Percentiles rank a stretch among this genome's conserved stretches.
These are phyloP conservation scores for Mycena maculata DNA, from an alignment of 768 basidiomycete species.

Conservation along the genomic window DNA sequence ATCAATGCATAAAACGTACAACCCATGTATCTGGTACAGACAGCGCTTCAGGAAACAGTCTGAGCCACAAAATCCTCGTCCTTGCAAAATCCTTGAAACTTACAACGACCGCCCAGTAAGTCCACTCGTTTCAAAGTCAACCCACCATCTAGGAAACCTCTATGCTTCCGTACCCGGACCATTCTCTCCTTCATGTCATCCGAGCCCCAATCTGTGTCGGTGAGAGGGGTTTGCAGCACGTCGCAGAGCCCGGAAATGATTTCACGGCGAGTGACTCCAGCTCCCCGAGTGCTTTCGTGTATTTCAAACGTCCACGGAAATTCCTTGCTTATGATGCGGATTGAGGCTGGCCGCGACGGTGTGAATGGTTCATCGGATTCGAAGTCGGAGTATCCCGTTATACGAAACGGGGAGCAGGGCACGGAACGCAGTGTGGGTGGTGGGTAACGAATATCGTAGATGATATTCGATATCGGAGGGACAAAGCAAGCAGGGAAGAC, in stretches of 20 bases:
- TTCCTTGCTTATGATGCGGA: slow-evolving; percentile 27
- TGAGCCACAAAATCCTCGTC: slow-evolving; percentile 17
- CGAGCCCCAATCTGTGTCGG: slow-evolving; percentile 25
- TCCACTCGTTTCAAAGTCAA: slow-evolving; percentile 20
- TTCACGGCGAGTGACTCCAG: slow-evolving; percentile 19
- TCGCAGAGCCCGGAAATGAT: slow-evolving; percentile 12
- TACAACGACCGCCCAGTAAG: slow-evolving; percentile 23
- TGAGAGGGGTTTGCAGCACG: slow-evolving; percentile 18
- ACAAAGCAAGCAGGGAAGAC: not conserved
- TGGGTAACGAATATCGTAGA: slow-evolving; percentile 22
- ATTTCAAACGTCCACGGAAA: slow-evolving; percentile 26
- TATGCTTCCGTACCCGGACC: slow-evolving; percentile 12
- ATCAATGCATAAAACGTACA: slow-evolving; percentile 13
- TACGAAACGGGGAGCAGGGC: not conserved
- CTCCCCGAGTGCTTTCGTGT: slow-evolving; percentile 1
- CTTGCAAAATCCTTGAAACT: slow-evolving; percentile 21
- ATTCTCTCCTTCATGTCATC: slow-evolving; percentile 15
- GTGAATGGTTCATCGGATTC: slow-evolving; percentile 14
- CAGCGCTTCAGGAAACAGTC: slow-evolving; percentile 7
- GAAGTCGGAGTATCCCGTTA: slow-evolving; percentile 6
- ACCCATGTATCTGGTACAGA: slow-evolving; percentile 14
- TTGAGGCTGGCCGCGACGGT: not conserved
- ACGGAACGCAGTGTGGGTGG: slow-evolving; percentile 19
- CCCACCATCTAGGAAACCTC: slow-evolving; percentile 3
- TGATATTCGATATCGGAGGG: slow-evolving; percentile 18